phyloP scores from a whole-genome alignment of 129 eudicot species.

The Centrapalus pauciflorus region DNA sequence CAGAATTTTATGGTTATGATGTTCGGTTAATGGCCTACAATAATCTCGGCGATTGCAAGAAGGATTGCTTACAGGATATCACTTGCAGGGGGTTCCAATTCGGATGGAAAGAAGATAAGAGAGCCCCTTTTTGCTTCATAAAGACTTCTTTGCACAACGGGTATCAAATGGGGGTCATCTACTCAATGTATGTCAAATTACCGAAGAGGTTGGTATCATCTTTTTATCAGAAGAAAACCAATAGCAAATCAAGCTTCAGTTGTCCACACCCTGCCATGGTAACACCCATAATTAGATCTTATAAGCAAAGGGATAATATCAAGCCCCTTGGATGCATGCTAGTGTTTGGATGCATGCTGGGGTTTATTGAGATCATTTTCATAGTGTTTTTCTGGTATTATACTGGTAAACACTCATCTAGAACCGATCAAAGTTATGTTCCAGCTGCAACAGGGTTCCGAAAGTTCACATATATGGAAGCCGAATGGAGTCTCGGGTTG shows the following conservation, averaged over 20 bases:
- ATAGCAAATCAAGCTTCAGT: background rate
- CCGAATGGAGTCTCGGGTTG: no score
- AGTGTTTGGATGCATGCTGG: no score
- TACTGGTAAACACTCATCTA: slow-evolving; percentile 39
- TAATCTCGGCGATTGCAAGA: slow-evolving; percentile 16
- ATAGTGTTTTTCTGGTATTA: slow-evolving; percentile 43
- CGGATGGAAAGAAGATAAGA: background rate
- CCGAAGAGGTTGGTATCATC: slow-evolving; percentile 9
- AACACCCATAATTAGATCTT: no score
- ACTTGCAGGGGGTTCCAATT: slow-evolving; percentile 29
- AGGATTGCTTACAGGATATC: slow-evolving; percentile 13
- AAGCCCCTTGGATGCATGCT: no score
- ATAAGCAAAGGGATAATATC: no score
- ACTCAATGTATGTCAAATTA: slow-evolving; percentile 19
- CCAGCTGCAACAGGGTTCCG: no score
- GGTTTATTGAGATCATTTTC: no score
- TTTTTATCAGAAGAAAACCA: background rate
- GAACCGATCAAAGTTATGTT: no score
- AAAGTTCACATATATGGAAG: no score
- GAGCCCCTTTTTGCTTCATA: slow-evolving; percentile 15
- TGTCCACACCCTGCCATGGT: slow-evolving; percentile 5
- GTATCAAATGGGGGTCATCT: background rate
- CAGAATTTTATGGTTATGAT: slow-evolving; percentile 35
- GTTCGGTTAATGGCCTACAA: background rate
- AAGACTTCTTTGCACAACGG: slow-evolving; percentile 30